A percentile compares a stretch with the other conserved stretches of the same genome.
These are phyloP conservation scores for Kuraishia hungarica DNA, from an alignment of 805 yeast genomes.

Conservation along the genomic window DNA sequence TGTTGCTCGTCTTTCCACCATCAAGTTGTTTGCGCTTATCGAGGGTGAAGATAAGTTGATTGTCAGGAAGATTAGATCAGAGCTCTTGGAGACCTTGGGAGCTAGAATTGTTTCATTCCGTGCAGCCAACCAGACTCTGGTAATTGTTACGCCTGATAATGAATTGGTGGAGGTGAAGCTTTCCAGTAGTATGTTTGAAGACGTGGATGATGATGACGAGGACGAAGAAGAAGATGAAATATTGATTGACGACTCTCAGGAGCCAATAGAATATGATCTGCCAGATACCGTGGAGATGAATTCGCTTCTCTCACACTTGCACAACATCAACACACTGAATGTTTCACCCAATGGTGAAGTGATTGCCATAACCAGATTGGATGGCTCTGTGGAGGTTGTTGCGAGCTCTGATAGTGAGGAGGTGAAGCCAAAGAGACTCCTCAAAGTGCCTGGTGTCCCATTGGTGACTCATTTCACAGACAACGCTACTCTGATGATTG, in stretches of 20 bases:
- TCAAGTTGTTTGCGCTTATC: constrained; percentile 60
- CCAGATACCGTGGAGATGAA: constrained; percentile 16
- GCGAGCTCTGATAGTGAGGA: too few species aligned
- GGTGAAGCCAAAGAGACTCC: constrained; percentile 39
- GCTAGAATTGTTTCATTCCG: constrained; percentile 45
- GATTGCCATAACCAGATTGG: constrained; percentile 52
- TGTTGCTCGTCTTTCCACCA: constrained; percentile 60
- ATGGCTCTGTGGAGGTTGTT: constrained; percentile 57
- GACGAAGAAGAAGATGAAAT: constrained; percentile 25
- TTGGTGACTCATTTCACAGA: constrained; percentile 52
- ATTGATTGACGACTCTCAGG: constrained; percentile 33
- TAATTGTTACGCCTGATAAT: constrained; percentile 53
- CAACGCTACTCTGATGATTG: constrained; percentile 44
- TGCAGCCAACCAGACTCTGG: constrained; percentile 28
- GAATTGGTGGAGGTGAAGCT: constrained; percentile 36
- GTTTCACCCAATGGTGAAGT: constrained; percentile 33
- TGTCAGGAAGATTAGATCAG: constrained; percentile 46
- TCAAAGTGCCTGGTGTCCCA: constrained; percentile 51
- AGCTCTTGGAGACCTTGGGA: constrained; percentile 34
- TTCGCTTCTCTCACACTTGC: constrained; percentile 34
- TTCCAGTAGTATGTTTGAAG: constrained; percentile 16
- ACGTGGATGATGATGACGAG: constrained; percentile 26
- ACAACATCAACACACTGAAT: constrained; percentile 44
- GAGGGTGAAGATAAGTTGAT: constrained; percentile 23
- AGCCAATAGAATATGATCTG: constrained; percentile 21